These are phyloP conservation scores for Aspergillus glaucus DNA, from an alignment of 2,329 filamentous ascomycete genomes.

Conservation along the genomic window DNA sequence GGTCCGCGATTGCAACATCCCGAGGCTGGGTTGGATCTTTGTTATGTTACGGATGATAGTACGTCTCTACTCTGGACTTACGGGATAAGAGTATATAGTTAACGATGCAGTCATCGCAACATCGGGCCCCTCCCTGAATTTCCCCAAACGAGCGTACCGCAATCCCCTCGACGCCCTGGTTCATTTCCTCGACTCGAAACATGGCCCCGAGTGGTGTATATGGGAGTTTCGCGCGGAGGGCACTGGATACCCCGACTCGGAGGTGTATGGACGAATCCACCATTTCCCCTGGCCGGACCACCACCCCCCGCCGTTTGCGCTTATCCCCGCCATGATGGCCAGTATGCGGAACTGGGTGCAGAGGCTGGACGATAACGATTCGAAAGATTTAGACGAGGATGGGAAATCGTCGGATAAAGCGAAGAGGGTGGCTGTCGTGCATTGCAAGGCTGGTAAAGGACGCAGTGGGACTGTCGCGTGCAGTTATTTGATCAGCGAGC, in stretches of 20 bases:
- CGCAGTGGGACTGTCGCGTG: conserved; percentile 82
- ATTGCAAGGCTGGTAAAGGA: conserved; percentile 96
- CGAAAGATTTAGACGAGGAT: conserved; percentile 16
- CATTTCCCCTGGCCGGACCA: conserved; percentile 98
- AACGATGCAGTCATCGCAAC: conserved; percentile 55
- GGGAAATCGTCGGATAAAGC: conserved; percentile 22
- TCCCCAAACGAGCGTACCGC: conserved; percentile 85
- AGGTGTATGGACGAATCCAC: conserved; percentile 76
- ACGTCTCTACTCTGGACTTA: conserved; percentile 6
- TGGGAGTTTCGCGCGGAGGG: conserved; percentile 98
- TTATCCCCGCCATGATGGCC: conserved; percentile 83
- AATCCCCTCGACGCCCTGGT: conserved; percentile 87
- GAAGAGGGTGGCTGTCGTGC: conserved; percentile 74
- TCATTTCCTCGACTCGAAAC: conserved; percentile 77
- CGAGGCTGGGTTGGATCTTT: conserved; percentile 85
- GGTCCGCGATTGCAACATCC: conserved; percentile 76
- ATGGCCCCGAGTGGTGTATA: conserved; percentile 80
- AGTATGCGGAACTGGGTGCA: conserved; percentile 87
- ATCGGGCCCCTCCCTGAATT: conserved; percentile 82
- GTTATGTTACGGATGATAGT: conserved; percentile 83
- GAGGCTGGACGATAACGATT: conserved; percentile 24
- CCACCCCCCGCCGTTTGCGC: conserved; percentile 84
- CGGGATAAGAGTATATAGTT: background rate
- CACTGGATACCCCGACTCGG: conserved; percentile 86
- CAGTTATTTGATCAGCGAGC: conserved; percentile 84